Percentiles rank a stretch among this genome's conserved stretches.
phyloP scores from a whole-genome alignment of 352 stramenopile species.

The Phytopythium boreale region DNA sequence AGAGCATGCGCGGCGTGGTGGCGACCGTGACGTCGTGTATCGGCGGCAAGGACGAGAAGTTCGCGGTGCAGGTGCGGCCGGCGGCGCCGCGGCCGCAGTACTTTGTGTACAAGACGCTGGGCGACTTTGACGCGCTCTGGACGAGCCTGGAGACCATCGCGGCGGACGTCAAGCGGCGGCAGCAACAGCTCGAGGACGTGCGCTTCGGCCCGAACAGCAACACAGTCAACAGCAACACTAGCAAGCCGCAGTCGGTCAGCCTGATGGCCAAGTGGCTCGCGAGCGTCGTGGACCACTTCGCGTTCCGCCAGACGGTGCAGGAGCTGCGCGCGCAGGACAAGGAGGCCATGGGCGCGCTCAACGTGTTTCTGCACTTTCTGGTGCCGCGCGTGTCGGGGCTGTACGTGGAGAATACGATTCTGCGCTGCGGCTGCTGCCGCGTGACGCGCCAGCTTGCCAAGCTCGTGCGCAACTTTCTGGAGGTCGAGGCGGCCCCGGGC shows the following conservation, averaged over 20 bases:
- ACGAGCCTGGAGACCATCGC: constrained; percentile 50
- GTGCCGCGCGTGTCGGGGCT: constrained; percentile 58
- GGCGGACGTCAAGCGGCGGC: constrained; percentile 43
- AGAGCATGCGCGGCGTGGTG: constrained; percentile 56
- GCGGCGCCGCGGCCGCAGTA: constrained; percentile 36
- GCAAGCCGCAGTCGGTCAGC: constrained; percentile 23
- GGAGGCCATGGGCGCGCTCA: constrained; percentile 71
- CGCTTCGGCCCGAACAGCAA: constrained; percentile 2
- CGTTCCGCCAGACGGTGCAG: constrained; percentile 54
- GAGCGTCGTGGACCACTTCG: constrained; percentile 73
- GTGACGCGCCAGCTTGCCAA: constrained; percentile 52
- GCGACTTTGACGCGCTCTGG: constrained; percentile 74
- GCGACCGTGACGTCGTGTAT: constrained; percentile 78
- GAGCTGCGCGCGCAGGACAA: constrained; percentile 63
- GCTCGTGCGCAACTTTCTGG: constrained; percentile 64
- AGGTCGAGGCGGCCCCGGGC: constrained; percentile 25
- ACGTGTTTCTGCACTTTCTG: constrained; percentile 69
- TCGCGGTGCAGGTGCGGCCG: constrained; percentile 60
- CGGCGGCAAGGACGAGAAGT: constrained; percentile 76
- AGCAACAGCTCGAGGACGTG: constrained; percentile 7
- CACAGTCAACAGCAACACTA: constrained; percentile 5
- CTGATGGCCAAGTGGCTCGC: constrained; percentile 71
- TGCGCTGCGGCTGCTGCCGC: constrained; percentile 48
- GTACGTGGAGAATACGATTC: constrained; percentile 52
- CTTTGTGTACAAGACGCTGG: constrained; percentile 82